Percentiles rank a stretch among this genome's conserved stretches.
These are phyloP conservation scores for Nothophaeocryptopus gaeumannii DNA, from an alignment of 2,329 filamentous ascomycete species.

Conservation along the genomic window DNA sequence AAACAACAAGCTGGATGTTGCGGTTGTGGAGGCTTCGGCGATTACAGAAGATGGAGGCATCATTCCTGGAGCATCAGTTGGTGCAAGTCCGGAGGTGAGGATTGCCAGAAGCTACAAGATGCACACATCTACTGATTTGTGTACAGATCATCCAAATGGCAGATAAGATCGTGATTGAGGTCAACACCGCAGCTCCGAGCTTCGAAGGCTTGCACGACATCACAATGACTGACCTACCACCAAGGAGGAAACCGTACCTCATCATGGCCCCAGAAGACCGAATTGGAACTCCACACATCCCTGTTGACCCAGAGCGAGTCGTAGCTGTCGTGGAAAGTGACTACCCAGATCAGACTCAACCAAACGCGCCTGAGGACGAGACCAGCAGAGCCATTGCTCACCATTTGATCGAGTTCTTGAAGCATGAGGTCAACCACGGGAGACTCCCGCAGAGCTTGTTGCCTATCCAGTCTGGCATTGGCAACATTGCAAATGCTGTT, in stretches of 20 bases:
- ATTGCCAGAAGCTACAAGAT: no score
- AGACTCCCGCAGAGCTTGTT: conserved; percentile 74
- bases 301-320: conserved; percentile 79
- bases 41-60: conserved; percentile 88
- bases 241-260: conserved; percentile 76
- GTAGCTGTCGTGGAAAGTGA: conserved; percentile 81
- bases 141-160: conserved; percentile 77
- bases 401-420: conserved; percentile 80
- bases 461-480: conserved; percentile 82
- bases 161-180: conserved; percentile 89
- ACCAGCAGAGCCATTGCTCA: conserved; percentile 68
- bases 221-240: conserved; percentile 81
- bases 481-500: conserved; percentile 91
- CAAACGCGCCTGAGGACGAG: conserved; percentile 74
- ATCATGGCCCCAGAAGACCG: conserved; percentile 83
- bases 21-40: conserved; percentile 75
- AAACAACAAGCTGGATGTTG: conserved; percentile 73
- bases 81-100: conserved; percentile 4
- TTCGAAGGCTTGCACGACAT: conserved; percentile 91
- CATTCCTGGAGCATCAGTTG: conserved; percentile 71
- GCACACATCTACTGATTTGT: neutral
- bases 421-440: conserved; percentile 78
- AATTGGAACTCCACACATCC: conserved; percentile 78
- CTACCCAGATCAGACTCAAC: conserved; percentile 72
- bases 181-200: conserved; percentile 80